Evolutionary conservation across 208 protist species (phyloP).

Genomic region (Leishmania lainsoni): DNA sequence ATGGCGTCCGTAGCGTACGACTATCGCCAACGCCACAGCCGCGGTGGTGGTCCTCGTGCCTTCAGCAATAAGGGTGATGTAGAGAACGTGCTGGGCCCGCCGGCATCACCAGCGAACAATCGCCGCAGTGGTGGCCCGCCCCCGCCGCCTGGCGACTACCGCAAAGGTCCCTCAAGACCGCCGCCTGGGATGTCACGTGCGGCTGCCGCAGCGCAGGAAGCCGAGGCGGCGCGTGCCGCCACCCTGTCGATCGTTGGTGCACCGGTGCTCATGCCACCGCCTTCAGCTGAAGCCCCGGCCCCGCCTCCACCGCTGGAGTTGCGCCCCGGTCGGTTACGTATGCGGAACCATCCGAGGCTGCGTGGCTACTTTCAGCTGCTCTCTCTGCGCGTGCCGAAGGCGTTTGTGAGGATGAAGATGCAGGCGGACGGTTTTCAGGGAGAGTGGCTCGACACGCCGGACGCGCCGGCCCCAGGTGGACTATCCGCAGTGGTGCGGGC

Average conservation of each 20-base stretch:
- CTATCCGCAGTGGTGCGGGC: slow-evolving; percentile 29
- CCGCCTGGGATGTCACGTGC: slow-evolving; percentile 19
- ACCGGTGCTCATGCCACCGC: slow-evolving; percentile 22
- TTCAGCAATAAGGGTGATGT: neutral
- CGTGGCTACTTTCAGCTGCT: slow-evolving; percentile 74
- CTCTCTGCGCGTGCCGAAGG: slow-evolving; percentile 45
- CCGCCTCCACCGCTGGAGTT: slow-evolving; percentile 47
- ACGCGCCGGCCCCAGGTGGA: slow-evolving; percentile 42
- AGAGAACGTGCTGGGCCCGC: neutral
- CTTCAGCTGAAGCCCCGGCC: slow-evolving; percentile 23
- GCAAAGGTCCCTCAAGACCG: slow-evolving; percentile 18
- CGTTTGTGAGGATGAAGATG: slow-evolving; percentile 64
- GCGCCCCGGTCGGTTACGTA: slow-evolving; percentile 29
- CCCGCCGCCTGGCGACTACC: slow-evolving; percentile 10
- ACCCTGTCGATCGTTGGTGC: slow-evolving; percentile 27
- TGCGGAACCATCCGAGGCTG: slow-evolving; percentile 55
- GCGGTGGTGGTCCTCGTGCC: neutral
- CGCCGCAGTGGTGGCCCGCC: neutral
- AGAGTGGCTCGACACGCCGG: slow-evolving; percentile 67
- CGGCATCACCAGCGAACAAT: neutral
- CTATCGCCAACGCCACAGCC: slow-evolving; percentile 4
- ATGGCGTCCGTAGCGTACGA: slow-evolving; percentile 16
- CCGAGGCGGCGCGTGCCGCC: slow-evolving; percentile 11
- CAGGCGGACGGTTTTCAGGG: slow-evolving; percentile 51
- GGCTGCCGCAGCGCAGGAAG: slow-evolving; percentile 15